A percentile compares a stretch with the other conserved stretches of the same genome.
Evolutionary conservation across 2,329 filamentous ascomycete species (phyloP).

Genomic region (Volutella citrinella): DNA sequence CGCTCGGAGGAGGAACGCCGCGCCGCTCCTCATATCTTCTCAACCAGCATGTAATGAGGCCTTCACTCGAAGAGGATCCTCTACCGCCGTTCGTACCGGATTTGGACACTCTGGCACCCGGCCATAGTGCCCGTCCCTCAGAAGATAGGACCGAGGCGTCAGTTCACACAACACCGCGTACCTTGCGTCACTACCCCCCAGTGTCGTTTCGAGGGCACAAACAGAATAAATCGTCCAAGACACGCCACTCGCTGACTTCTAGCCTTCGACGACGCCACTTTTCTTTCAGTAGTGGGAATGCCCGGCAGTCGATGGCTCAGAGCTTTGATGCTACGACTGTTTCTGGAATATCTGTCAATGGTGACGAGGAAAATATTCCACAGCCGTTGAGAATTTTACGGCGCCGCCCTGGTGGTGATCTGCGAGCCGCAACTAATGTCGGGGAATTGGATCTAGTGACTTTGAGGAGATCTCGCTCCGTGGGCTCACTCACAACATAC

Average conservation of each 20-base stretch:
- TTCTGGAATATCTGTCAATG: conserved; percentile 51
- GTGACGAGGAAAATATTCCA: conserved; percentile 43
- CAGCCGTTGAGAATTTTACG: conserved; percentile 63
- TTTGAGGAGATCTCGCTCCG: conserved; percentile 53
- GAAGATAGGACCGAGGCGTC: conserved; percentile 34
- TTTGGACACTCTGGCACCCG: conserved; percentile 36
- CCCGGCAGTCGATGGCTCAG: conserved; percentile 46
- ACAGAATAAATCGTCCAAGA: conserved; percentile 46
- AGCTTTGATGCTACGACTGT: conserved; percentile 59
- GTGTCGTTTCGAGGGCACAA: conserved; percentile 36
- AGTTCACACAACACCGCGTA: conserved; percentile 23
- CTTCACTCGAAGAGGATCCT: conserved; percentile 35
- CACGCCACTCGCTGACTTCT: conserved; percentile 48
- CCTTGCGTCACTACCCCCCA: conserved; percentile 25
- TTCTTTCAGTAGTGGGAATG: conserved; percentile 58
- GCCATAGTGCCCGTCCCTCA: conserved; percentile 25
- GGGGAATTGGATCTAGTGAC: conserved; percentile 54
- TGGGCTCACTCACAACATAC: conserved; percentile 58
- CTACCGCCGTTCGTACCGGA: conserved; percentile 49
- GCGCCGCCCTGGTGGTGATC: conserved; percentile 70
- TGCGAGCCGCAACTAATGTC: conserved; percentile 65
- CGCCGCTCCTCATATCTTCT: conserved; percentile 55
- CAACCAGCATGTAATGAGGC: conserved; percentile 41
- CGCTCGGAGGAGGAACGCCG: conserved; percentile 38
- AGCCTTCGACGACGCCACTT: conserved; percentile 53